Base-by-base conservation (phyloP, 148 eudicot species). In the Diospyros lotus region DNA sequence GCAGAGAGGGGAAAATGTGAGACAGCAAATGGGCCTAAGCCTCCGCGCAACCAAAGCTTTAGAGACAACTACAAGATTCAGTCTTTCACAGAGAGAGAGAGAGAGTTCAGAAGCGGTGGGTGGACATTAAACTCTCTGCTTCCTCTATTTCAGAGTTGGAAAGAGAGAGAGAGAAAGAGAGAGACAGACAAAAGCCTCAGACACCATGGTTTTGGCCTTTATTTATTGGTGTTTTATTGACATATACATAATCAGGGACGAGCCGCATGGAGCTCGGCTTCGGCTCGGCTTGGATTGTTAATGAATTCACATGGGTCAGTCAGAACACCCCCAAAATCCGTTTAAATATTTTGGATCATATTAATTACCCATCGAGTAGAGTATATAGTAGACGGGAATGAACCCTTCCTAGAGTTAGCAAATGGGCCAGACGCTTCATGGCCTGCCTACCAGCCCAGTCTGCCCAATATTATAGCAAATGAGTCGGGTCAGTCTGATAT, bases 61-160 rank as follows among this genome's bases (percentile, higher is more conserved):
- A 65, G 58, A 71, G 13, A 18, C 58, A 72, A 72, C 68, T 62
- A 28, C 58, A 55, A 46, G 38, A 70, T 55, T 58, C 59, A 73
- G 70, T 59, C 61, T 8, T 28, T 52, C 15, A 73, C 75, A 80
- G 81, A 62, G 72, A 63, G 66, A 64, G 72, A 70, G 69, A 61
- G 75, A 62, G 68, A 8, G 39, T 68, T 68, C 78, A 81, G 82
- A 69, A 72, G 72, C 55, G 82, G 89, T 91, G 87, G 91, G 89
- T 83, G 86, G 80, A 80, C 90, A 89, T 89, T 89, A 83, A 70
- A 83, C 4, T 66, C 84, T 66, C 77, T 78, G 79, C 68, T 82
- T 82, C 95, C 89, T 86, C 87, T 85, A 75, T 82, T 89, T 87
- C 87, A 89, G 93, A 83, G 89, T 81, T 80, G 40, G 45, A 74